These are phyloP conservation scores for Geranium rotundifolium DNA, from an alignment of 345 rosid species.

Conservation along the genomic window DNA sequence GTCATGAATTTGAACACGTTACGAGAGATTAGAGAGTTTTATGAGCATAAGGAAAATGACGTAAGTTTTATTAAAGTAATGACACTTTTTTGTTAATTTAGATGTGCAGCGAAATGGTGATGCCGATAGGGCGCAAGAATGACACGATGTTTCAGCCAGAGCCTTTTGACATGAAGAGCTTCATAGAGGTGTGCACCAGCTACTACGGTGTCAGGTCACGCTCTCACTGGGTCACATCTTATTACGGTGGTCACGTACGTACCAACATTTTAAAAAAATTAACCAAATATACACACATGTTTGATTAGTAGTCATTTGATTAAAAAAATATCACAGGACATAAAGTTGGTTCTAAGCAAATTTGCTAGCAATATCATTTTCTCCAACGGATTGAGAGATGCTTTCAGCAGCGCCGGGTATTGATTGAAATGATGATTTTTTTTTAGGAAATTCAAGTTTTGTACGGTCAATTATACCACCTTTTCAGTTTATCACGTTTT, in stretches of 20 bases:
- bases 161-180: conserved; percentile 15
- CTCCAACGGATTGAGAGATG: conserved; percentile 49
- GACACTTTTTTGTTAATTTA: background rate
- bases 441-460: no score
- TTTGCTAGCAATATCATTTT: conserved; percentile 53
- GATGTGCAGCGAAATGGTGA: conserved; percentile 47
- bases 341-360: conserved; percentile 29
- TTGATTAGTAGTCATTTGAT: no score
- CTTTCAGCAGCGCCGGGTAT: conserved; percentile 51
- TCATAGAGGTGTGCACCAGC: conserved; percentile 3
- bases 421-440: no score
- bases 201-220: conserved; percentile 25
- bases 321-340: conserved; percentile 21
- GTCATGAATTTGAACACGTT: no score
- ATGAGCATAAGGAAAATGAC: no score
- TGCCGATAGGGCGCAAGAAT: conserved; percentile 26
- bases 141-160: conserved; percentile 23
- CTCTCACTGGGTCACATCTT: conserved; percentile 44
- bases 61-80: no score
- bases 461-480: no score
- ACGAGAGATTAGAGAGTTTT: no score
- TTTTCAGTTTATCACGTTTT: no score
- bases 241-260: conserved; percentile 40
- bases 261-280: no score
- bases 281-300: no score